Base-by-base conservation (phyloP, 495 filamentous ascomycete species). In the Diplogelasinospora grovesii region DNA sequence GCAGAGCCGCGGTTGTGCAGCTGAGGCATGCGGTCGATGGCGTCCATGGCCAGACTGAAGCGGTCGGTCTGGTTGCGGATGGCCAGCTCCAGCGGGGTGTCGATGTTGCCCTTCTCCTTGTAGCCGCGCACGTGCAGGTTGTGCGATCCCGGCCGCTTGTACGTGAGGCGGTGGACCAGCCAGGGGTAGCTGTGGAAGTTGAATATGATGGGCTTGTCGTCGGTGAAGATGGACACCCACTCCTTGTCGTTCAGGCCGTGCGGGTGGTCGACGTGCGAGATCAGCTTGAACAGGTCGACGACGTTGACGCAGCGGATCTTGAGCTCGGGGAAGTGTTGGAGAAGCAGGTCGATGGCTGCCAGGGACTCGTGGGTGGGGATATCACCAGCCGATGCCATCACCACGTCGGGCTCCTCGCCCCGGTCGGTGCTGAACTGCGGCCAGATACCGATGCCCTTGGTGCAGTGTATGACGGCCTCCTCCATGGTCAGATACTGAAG, bases 161-260 rank as follows among this genome's bases (percentile, higher is more conserved):
- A 85, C 1, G 79, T 79, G 41, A 87, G 57, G 19, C 82, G 70
- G 62, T 85, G 80, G 26, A 86, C 74, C 48, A 85, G 69, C 79
- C 79, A 86, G 2, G 82, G 82, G 60, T 86, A 85, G 13, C 73
- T 78, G 64, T 86, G 82, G 75, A 85, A 85, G 66, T 85, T 85
- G 74, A 86, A 85, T 49, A 85, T 74, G 57, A 83, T 69, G 23
- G 82, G 81, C 43, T 69, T 77, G 66, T 83, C 63, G 15, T 63
- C 60, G 1, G 82, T 86, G 66, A 85, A 85, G 36, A 83, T 47
- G 4, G 79, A 63, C n/a, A 56, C 52, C 75, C 76, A 85, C 50
- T 82, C 74, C 20, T 44, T 48, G 43, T 84, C 76, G 1, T 65
- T 66, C 40, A 84, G 64, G 20, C 82, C 81, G 59, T 86, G 82